These are phyloP conservation scores for Furcasterigmium furcatum DNA, from an alignment of 2,329 filamentous ascomycete genomes.

Conservation along the genomic window DNA sequence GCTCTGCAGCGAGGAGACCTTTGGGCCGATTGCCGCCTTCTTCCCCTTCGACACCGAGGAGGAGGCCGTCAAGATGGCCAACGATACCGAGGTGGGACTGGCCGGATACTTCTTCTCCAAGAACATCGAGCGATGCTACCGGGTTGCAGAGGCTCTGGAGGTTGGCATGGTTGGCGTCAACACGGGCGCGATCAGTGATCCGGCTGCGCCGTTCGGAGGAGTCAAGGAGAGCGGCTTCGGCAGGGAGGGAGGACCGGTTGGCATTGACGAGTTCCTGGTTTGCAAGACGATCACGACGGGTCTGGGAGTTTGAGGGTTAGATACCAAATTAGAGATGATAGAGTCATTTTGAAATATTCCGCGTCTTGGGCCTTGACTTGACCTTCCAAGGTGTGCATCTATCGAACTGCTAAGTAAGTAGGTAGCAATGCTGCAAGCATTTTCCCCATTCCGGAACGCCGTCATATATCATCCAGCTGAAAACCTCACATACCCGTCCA, in stretches of 20 bases:
- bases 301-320: not conserved
- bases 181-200: conserved; percentile 38
- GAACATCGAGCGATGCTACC: conserved; percentile 30
- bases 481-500: not conserved
- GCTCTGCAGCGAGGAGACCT: conserved; percentile 25
- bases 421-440: too few relatives aligned
- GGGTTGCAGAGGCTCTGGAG: conserved; percentile 52
- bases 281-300: conserved; percentile 14
- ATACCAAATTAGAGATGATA: not conserved
- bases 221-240: conserved; percentile 83
- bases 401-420: too few relatives aligned
- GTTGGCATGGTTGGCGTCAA: conserved; percentile 67
- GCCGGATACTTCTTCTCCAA: conserved; percentile 29
- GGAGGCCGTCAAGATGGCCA: conserved; percentile 32
- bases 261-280: conserved; percentile 12
- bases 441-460: too few relatives aligned
- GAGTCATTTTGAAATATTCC: not conserved
- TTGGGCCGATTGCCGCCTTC: conserved; percentile 23
- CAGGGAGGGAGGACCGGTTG: conserved; percentile 70
- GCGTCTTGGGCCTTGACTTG: too few relatives aligned
- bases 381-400: too few relatives aligned
- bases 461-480: not conserved
- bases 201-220: conserved; percentile 67
- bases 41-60: conserved; percentile 30
- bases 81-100: conserved; percentile 35